Evolutionary conservation across 2,329 filamentous ascomycete species (phyloP), one percentile per base, ranked within the genome.

Genomic region (Metarhizium brunneum): DNA sequence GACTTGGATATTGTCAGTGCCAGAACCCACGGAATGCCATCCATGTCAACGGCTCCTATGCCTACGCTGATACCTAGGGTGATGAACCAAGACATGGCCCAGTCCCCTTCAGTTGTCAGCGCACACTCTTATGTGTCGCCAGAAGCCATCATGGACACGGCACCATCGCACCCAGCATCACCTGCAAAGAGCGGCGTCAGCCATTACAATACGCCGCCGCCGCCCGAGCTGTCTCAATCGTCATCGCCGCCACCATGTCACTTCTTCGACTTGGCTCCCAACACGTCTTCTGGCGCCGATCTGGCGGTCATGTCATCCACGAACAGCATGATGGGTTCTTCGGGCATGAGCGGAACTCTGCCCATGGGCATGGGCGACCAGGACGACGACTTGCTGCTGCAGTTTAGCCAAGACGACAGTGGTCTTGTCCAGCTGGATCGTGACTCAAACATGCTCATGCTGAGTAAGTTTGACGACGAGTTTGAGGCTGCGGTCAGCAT

Each of bases 191-290:
- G 76, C 64, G 66, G 69, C 4, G 66, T 68, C 18, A 80, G 79
- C 67, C 75, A 77, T 56, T 80, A 76, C 66, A 80, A 78, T 66
- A 81, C 81, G 3, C 80, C 81, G 4, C 82, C 82, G 1, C 80
- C 81, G 4, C 82, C 82, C 1, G 81, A 80, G 58, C 76, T 85
- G 35, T 83, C 81, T n/a, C 76, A 81, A 57, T 81, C 81, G 25
- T 80, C 80, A 14, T 84, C 82, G 29, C 81, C 81, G 4, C 78
- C 77, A 32, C 69, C 75, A 6, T 63, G 65, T n/a, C 73, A 69
- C 48, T 78, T 74, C 65, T 81, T 78, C 61, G 72, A 78, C 47
- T 65, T 73, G 56, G 75, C 78, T 47, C 68, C 72, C 45, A 71
- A 69, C 63, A 66, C 68, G 2, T 64, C 68, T 4, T 63, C 63